Percentiles rank a stretch among this genome's conserved stretches.
These are phyloP conservation scores for Rhizoclosmatium hyalinum DNA, from an alignment of 371 early-diverging fungal species.

Conservation along the genomic window DNA sequence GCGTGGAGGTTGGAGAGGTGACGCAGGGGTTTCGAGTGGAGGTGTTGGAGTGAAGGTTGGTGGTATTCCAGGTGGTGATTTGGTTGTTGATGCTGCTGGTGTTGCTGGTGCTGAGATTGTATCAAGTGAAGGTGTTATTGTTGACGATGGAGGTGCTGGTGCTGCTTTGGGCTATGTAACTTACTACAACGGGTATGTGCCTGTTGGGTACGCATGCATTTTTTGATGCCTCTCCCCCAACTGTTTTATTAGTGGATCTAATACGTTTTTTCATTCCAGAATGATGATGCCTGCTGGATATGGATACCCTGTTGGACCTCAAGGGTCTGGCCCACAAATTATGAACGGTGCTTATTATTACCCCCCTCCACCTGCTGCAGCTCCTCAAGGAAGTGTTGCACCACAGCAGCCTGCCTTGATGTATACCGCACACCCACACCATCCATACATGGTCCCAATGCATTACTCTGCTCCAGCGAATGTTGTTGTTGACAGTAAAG, in stretches of 20 bases:
- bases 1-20: conserved; percentile 6
- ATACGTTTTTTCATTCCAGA: background rate
- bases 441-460: conserved; percentile 17
- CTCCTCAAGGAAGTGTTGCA: background rate
- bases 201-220: conserved; percentile 5
- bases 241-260: background rate
- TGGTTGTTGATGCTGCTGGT: background rate
- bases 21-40: background rate
- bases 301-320: conserved; percentile 16
- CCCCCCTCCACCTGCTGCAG: conserved; percentile 5
- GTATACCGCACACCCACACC: background rate
- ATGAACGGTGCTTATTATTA: conserved; percentile 23
- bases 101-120: background rate
- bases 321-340: conserved; percentile 3
- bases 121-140: background rate
- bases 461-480: background rate
- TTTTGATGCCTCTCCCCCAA: too few relatives aligned
- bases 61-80: conserved; percentile 7
- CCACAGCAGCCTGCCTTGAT: background rate
- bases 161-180: conserved; percentile 10
- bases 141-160: conserved; percentile 1
- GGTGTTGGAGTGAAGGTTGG: background rate
- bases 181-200: conserved; percentile 20
- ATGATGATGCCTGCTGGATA: conserved; percentile 6
- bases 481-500: background rate